phyloP scores from a whole-genome alignment of 2,329 filamentous ascomycete species.

The Penicillium sp. region DNA sequence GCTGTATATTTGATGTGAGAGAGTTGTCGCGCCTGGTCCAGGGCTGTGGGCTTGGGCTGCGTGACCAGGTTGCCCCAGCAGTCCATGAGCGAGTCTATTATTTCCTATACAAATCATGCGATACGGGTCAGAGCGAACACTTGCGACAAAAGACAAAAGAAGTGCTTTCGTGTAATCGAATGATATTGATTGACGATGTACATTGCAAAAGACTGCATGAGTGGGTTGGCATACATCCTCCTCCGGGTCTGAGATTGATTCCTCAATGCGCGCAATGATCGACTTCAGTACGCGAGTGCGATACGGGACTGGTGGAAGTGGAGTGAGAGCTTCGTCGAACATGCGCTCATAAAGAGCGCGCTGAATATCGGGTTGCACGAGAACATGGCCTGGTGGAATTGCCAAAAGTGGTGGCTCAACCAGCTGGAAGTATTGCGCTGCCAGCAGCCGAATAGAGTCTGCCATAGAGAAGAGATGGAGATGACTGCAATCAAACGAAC shows the following conservation, averaged over 20 bases:
- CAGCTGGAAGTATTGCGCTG: conserved; percentile 73
- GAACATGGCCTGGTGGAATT: conserved; percentile 55
- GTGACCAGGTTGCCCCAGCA: conserved; percentile 60
- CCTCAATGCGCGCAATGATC: conserved; percentile 64
- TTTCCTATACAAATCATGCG: conserved; percentile 56
- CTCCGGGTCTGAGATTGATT: conserved; percentile 72
- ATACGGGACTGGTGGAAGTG: conserved; percentile 63
- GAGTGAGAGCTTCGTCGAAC: conserved; percentile 55
- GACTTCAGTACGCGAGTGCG: conserved; percentile 66
- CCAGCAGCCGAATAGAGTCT: conserved; percentile 35
- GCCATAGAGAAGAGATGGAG: conserved; percentile 5
- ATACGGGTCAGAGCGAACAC: background rate
- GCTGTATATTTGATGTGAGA: conserved; percentile 67
- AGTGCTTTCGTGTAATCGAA: background rate
- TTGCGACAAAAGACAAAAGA: background rate
- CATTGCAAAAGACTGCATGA: background rate
- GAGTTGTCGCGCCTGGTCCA: conserved; percentile 61
- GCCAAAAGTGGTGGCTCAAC: conserved; percentile 56
- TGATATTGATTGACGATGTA: background rate
- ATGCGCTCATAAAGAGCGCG: conserved; percentile 59
- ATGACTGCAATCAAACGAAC: background rate
- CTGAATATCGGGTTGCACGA: conserved; percentile 61
- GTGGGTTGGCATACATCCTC: conserved; percentile 60
- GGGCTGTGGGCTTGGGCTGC: conserved; percentile 58
- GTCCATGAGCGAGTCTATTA: conserved; percentile 73